A percentile compares a stretch with the other conserved stretches of the same genome.
Conservation (phyloP, 148 eudicot species). For the Pharnaceum exiguum region DNA sequence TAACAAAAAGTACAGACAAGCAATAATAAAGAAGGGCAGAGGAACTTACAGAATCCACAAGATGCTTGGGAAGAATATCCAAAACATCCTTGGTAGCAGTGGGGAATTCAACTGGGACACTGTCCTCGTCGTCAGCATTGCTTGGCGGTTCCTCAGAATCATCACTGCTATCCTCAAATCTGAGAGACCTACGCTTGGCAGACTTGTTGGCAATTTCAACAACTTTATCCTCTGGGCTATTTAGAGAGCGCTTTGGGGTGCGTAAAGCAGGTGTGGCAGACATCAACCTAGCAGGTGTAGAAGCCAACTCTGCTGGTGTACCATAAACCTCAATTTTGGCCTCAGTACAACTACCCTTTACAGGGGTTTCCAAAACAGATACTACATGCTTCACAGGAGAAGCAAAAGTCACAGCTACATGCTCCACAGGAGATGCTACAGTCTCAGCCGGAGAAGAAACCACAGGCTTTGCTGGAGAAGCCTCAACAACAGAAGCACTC, state of each 20-base stretch:
- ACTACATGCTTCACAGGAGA: neutral
- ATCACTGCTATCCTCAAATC: conserved; percentile 33
- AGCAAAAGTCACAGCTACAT: neutral
- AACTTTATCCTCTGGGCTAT: conserved; percentile 51
- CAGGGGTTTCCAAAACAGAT: conserved; percentile 3
- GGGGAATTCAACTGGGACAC: conserved; percentile 7
- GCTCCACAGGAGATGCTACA: conserved; percentile 10
- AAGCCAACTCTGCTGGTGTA: conserved; percentile 42
- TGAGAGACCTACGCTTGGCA: conserved; percentile 41
- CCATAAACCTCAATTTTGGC: conserved; percentile 11
- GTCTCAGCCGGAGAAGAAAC: conserved; percentile 28
- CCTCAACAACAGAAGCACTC: conserved; percentile 2
- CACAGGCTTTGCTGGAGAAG: conserved; percentile 8
- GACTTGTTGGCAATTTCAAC: conserved; percentile 35
- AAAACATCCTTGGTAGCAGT: conserved; percentile 33
- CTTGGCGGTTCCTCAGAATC: conserved; percentile 5
- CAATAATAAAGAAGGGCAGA: neutral
- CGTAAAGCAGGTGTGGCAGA: conserved; percentile 51
- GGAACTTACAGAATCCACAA: conserved; percentile 61
- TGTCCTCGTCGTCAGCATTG: conserved; percentile 18
- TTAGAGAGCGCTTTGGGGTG: conserved; percentile 46
- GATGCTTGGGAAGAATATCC: conserved; percentile 53
- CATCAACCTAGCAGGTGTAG: conserved; percentile 53
- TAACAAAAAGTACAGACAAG: neutral
- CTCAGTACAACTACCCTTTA: neutral